Evolutionary conservation across 345 rosid genomes (phyloP).

Genomic region (Populus deltoides): DNA sequence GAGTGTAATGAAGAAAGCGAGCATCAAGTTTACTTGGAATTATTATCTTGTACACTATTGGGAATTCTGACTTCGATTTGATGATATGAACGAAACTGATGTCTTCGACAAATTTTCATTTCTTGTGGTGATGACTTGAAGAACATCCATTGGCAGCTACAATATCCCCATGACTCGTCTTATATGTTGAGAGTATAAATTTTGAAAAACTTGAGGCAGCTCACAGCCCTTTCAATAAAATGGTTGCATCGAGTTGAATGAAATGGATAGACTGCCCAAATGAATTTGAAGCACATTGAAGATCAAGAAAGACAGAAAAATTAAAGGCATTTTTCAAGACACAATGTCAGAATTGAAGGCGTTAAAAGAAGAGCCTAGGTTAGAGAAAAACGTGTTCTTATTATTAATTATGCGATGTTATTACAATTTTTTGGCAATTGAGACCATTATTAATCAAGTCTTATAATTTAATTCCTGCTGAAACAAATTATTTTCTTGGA

Average conservation of each 20-base stretch:
- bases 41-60: not conserved
- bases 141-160: not conserved
- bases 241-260: not conserved
- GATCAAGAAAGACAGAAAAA: not conserved
- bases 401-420: no score
- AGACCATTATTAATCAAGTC: no score
- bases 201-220: not conserved
- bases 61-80: not conserved
- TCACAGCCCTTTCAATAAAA: not conserved
- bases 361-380: not conserved
- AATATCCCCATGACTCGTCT: not conserved
- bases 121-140: not conserved
- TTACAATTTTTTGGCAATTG: no score
- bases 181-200: not conserved
- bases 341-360: not conserved
- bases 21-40: constrained; percentile 4
- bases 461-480: no score
- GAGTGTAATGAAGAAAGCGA: not conserved
- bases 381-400: no score
- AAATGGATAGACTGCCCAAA: not conserved
- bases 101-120: not conserved
- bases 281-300: not conserved
- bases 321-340: no score
- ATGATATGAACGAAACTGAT: not conserved
- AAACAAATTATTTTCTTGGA: not conserved